Evolutionary conservation across 345 rosid genomes (phyloP).

Genomic region (Alliaria petiolata): DNA sequence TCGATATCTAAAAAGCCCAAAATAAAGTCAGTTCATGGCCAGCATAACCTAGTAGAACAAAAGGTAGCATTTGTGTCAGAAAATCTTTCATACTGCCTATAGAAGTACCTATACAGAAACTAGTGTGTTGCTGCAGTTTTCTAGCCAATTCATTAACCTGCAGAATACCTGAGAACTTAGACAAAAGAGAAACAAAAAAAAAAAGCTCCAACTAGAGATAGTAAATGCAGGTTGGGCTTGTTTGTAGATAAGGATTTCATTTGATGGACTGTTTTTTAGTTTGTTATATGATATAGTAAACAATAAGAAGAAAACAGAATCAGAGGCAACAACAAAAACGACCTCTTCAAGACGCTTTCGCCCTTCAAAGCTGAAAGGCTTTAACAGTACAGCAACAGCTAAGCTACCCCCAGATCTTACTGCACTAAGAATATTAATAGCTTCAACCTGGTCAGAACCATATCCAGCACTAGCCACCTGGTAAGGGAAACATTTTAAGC

Average conservation of each 20-base stretch:
- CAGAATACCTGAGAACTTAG: constrained; percentile 20
- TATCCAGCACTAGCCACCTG: constrained; percentile 85
- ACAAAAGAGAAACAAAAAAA: neutral
- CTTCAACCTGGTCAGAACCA: constrained; percentile 59
- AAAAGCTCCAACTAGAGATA: neutral
- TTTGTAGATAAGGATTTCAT: neutral
- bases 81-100: neutral
- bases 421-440: constrained; percentile 57
- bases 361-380: constrained; percentile 96
- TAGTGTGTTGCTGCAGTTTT: constrained; percentile 56
- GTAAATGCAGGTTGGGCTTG: neutral
- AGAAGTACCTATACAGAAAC: constrained; percentile 61
- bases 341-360: constrained; percentile 85
- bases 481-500: neutral
- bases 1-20: constrained; percentile 62
- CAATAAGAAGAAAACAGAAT: neutral
- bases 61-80: neutral
- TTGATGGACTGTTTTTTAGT: neutral
- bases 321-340: neutral
- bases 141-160: constrained; percentile 69
- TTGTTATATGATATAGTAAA: neutral
- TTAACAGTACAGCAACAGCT: constrained; percentile 62
- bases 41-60: constrained; percentile 11
- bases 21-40: constrained; percentile 21
- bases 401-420: constrained; percentile 52